Conservation (phyloP, 2,329 filamentous ascomycete species). For the Ophiostoma ips region DNA sequence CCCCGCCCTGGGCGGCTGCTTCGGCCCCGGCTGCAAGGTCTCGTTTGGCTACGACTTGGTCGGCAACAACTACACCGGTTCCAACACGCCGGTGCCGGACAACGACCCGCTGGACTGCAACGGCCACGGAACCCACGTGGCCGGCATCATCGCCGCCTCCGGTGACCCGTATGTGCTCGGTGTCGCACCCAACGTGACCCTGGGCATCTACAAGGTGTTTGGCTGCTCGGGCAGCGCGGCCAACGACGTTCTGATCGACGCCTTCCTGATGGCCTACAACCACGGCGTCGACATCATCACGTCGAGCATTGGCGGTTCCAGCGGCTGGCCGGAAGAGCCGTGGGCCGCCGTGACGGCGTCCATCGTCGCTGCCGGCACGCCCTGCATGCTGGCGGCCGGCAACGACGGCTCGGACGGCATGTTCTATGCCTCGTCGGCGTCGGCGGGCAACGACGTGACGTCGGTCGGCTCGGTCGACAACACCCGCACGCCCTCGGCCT, state of each 20-base stretch:
- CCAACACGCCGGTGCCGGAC: conserved; percentile 5
- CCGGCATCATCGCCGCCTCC: conserved; percentile 18
- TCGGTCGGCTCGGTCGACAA: conserved; percentile 15
- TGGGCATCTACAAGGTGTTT: conserved; percentile 16
- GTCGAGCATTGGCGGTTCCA: conserved; percentile 35
- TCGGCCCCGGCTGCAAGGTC: not conserved
- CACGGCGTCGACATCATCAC: conserved; percentile 44
- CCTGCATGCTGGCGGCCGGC: conserved; percentile 37
- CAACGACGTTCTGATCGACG: conserved; percentile 44
- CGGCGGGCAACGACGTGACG: conserved; percentile 21
- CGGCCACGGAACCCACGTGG: too few relatives aligned
- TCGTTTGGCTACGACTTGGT: not conserved
- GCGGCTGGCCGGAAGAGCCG: conserved; percentile 38
- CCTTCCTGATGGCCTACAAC: conserved; percentile 46
- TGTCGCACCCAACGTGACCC: conserved; percentile 17
- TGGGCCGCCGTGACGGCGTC: conserved; percentile 36
- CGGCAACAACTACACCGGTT: not conserved
- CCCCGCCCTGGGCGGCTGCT: not conserved
- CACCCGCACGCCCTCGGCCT: not conserved
- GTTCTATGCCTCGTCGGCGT: conserved; percentile 19
- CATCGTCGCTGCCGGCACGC: conserved; percentile 39
- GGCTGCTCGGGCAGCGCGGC: conserved; percentile 14
- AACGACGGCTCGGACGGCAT: conserved; percentile 23
- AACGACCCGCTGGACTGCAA: conserved; percentile 15
- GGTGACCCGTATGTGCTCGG: conserved; percentile 6